Conservation (phyloP, 2,329 filamentous ascomycete species). For the Colletotrichum sp. region DNA sequence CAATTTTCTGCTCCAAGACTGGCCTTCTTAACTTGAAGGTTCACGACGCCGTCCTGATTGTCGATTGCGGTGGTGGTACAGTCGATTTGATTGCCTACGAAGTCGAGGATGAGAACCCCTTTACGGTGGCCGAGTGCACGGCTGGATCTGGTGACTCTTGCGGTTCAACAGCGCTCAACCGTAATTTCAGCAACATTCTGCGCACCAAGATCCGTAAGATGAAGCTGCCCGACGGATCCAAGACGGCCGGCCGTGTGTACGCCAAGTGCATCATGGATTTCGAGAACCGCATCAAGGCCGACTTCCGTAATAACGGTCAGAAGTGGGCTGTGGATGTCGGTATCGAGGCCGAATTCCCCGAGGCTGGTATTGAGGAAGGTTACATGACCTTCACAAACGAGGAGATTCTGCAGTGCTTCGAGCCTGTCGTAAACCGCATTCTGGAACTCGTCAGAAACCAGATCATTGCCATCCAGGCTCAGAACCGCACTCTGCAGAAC, state of each 20-base stretch:
- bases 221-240: conserved; percentile 96
- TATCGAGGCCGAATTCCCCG: conserved; percentile 97
- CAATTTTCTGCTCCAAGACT: conserved; percentile 97
- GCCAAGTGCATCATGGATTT: conserved; percentile 99
- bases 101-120: conserved; percentile 96
- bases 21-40: conserved; percentile 95
- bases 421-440: conserved; percentile 97
- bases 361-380: conserved; percentile 96
- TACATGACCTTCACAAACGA: conserved; percentile 99
- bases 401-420: conserved; percentile 98
- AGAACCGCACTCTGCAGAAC: conserved; percentile 93
- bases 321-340: conserved; percentile 99
- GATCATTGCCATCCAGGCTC: conserved; percentile 98
- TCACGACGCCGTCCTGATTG: conserved; percentile 97
- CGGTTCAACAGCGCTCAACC: conserved; percentile 96
- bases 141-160: conserved; percentile 97
- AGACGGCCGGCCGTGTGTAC: conserved; percentile 97
- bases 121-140: conserved; percentile 96
- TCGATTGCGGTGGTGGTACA: conserved; percentile 97
- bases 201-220: conserved; percentile 98
- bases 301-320: conserved; percentile 98
- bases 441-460: conserved; percentile 96
- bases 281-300: conserved; percentile 98
- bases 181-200: conserved; percentile 98
- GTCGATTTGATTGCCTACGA: conserved; percentile 99